phyloP scores from a whole-genome alignment of 2,329 filamentous ascomycete species.

The Plectosphaerella plurivora region DNA sequence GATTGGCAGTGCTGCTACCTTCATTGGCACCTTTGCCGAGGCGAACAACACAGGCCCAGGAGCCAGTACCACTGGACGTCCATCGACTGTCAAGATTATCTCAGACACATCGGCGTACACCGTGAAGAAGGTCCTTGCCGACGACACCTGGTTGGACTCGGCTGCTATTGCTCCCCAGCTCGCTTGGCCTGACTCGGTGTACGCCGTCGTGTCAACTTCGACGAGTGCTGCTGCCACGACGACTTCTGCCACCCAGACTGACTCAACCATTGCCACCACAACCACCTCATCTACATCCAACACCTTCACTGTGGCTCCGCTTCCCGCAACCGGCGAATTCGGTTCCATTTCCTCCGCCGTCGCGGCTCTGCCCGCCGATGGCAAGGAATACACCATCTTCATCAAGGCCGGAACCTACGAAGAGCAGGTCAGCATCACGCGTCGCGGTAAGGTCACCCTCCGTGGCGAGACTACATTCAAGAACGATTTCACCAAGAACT shows the following conservation, averaged over 20 bases:
- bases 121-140: slow-evolving; percentile 18
- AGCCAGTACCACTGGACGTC: slow-evolving; percentile 15
- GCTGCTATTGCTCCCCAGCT: slow-evolving; percentile 20
- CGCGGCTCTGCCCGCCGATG: slow-evolving; percentile 34
- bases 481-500: slow-evolving; percentile 30
- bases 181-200: slow-evolving; percentile 22
- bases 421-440: slow-evolving; percentile 52
- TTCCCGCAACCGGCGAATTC: slow-evolving; percentile 31
- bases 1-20: slow-evolving; percentile 15
- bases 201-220: slow-evolving; percentile 7
- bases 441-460: slow-evolving; percentile 31
- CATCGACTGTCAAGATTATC: slow-evolving; percentile 15
- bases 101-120: slow-evolving; percentile 12
- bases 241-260: slow-evolving; percentile 12
- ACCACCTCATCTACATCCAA: slow-evolving; percentile 2
- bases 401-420: slow-evolving; percentile 47
- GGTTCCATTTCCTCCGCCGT: slow-evolving; percentile 36
- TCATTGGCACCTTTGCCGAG: slow-evolving; percentile 21
- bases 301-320: slow-evolving; percentile 19
- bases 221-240: slow-evolving; percentile 2
- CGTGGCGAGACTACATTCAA: slow-evolving; percentile 23
- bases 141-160: slow-evolving; percentile 25
- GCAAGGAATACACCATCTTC: slow-evolving; percentile 31
- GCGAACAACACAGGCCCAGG: slow-evolving; percentile 27
- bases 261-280: slow-evolving; percentile 12